These are phyloP conservation scores for Hondaea fermentalgiana DNA, from an alignment of 108 stramenopile species.

Conservation along the genomic window DNA sequence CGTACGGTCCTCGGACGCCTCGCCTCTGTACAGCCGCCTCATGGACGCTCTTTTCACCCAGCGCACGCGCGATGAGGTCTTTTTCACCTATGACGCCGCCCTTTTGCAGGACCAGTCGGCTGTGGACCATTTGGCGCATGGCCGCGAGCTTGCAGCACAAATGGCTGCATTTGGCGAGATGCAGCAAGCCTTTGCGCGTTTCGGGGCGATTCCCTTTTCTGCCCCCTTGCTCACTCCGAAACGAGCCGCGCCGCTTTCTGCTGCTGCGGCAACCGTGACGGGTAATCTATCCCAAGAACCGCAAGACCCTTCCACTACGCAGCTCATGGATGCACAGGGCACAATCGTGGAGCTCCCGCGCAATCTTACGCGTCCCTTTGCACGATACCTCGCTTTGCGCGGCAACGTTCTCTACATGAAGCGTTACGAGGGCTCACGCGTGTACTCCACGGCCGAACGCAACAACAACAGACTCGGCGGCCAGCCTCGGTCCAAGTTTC, in stretches of 20 bases:
- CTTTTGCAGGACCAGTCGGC: background rate
- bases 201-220: background rate
- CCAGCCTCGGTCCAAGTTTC: conserved; percentile 6
- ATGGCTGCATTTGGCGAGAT: background rate
- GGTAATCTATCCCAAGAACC: background rate
- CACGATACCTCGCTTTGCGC: background rate
- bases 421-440: background rate
- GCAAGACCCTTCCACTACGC: background rate
- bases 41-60: background rate
- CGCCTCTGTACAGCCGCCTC: background rate
- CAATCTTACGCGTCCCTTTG: background rate
- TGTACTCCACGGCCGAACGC: background rate
- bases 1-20: background rate
- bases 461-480: background rate
- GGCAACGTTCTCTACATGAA: background rate
- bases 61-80: background rate
- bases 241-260: background rate
- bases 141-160: background rate
- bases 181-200: background rate
- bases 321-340: conserved; percentile 5
- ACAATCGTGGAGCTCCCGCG: background rate
- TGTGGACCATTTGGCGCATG: background rate
- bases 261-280: background rate
- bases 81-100: background rate
- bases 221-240: background rate